Conservation (phyloP, 805 yeast species). For the Scheffersomyces coipomensis region DNA sequence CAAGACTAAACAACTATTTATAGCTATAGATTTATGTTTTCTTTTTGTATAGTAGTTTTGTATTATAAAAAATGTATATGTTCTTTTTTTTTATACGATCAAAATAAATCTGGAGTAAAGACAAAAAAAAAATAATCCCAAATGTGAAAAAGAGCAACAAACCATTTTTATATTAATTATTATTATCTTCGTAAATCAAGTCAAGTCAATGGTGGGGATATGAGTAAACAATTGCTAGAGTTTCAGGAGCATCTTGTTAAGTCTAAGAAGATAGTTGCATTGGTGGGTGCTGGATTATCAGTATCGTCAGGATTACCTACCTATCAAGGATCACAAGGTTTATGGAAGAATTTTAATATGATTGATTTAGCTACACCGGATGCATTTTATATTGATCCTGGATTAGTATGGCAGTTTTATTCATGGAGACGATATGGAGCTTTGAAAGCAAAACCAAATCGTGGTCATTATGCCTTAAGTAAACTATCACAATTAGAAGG, state of each 20-base stretch:
- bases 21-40: too few relatives aligned
- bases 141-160: too few relatives aligned
- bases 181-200: neutral
- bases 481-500: constrained; percentile 46
- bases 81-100: too few relatives aligned
- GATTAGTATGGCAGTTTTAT: constrained; percentile 88
- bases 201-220: constrained; percentile 2
- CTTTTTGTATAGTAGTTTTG: too few relatives aligned
- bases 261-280: constrained; percentile 53
- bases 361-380: constrained; percentile 90
- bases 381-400: constrained; percentile 81
- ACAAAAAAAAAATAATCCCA: too few relatives aligned
- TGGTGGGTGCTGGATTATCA: constrained; percentile 83
- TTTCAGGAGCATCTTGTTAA: constrained; percentile 51
- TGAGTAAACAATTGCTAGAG: constrained; percentile 26
- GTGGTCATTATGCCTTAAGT: constrained; percentile 71
- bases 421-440: constrained; percentile 67
- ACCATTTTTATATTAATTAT: too few relatives aligned
- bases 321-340: constrained; percentile 67
- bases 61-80: too few relatives aligned
- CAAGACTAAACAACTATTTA: too few relatives aligned
- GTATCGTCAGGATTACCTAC: constrained; percentile 77
- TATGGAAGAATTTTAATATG: constrained; percentile 76
- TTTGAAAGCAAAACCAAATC: constrained; percentile 65
- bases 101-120: too few relatives aligned